Base-by-base conservation (phyloP, 2,329 filamentous ascomycete species). In the Ophiostoma populinum region DNA sequence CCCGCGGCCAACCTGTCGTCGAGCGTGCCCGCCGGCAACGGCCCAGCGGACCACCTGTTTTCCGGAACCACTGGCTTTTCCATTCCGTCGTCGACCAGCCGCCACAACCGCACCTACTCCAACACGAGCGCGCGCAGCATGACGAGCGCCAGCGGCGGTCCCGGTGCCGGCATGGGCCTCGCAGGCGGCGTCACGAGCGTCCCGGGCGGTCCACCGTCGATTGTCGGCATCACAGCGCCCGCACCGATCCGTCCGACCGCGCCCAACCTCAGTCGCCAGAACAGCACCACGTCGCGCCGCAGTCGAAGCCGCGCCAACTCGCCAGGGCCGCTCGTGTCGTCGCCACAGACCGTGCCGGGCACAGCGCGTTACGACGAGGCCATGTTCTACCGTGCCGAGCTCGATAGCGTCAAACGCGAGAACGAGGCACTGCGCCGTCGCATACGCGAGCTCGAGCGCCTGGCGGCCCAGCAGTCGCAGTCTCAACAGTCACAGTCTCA, bases 291-390 rank as follows among this genome's bases (percentile, higher is more conserved):
- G 20, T 71, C 69, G 2, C 62, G 62, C 34, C 61, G 61, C 27
- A 68, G 62, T 34, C 61, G 61, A 26, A 68, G 64, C 50, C 56
- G 58, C 35, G 60, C 63, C 34, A 59, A 56, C 40, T 70, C 66
- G 5, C 65, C 62, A 1, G 55, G 52, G n/a, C 49, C 55, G 26
- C 28, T 45, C 12, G 55, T 59, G 45, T 50, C 65, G 17, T 70
- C 67, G 9, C 67, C 68, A 0, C 60, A 63, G 3, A 51, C 72
- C 18, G 54, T 76, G 43, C 62, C 65, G 3, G 68, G 62, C 3
- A 75, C 70, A 0, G 51, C 60, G 9, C 62, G 72, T 10, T 75
- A 73, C 48, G 73, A 77, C 43, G 73, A 78, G 51, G 68, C 68
- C 1, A 65, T 64, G 0, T 65, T 63, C 40, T 70, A 70, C 45